phyloP scores from a whole-genome alignment of 23 red algal genomes.

The Agarophyton chilense region DNA sequence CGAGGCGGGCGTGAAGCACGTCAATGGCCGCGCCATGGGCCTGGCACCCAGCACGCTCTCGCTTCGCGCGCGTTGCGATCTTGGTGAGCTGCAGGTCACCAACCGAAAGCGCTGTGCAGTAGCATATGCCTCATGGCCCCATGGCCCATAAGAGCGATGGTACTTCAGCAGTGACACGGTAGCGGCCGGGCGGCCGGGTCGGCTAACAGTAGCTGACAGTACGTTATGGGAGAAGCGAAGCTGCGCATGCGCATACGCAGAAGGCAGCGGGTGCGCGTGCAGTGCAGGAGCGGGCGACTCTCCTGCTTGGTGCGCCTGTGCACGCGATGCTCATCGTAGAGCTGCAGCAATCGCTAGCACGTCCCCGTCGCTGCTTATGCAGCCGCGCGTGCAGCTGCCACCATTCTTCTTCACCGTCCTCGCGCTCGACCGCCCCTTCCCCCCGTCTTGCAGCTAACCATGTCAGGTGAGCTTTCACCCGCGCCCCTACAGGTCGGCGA shows the following conservation, averaged over 20 bases:
- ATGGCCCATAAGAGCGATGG: too few relatives aligned
- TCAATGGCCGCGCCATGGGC: not conserved
- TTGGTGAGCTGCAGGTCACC: too few relatives aligned
- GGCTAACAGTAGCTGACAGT: not conserved
- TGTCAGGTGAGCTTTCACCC: not conserved
- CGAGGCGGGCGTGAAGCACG: not conserved
- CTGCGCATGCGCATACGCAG: not conserved
- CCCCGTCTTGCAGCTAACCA: not conserved
- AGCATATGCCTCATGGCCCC: too few relatives aligned
- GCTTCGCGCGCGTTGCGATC: too few relatives aligned
- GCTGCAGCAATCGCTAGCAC: not conserved
- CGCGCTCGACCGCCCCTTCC: not conserved
- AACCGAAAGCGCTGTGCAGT: too few relatives aligned
- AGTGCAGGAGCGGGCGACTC: too few relatives aligned
- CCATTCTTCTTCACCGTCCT: too few relatives aligned
- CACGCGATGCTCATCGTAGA: not conserved
- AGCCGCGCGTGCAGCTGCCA: too few relatives aligned
- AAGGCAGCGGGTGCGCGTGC: too few relatives aligned
- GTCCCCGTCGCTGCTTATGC: not conserved
- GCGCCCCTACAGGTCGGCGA: slow-evolving; percentile 13
- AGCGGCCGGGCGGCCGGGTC: too few relatives aligned
- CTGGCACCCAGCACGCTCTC: not conserved
- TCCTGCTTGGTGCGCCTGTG: too few relatives aligned
- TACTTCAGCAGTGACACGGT: too few relatives aligned
- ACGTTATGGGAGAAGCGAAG: not conserved